Base-by-base conservation (phyloP, 2,329 filamentous ascomycete genomes). In the Fusarium sp. region DNA sequence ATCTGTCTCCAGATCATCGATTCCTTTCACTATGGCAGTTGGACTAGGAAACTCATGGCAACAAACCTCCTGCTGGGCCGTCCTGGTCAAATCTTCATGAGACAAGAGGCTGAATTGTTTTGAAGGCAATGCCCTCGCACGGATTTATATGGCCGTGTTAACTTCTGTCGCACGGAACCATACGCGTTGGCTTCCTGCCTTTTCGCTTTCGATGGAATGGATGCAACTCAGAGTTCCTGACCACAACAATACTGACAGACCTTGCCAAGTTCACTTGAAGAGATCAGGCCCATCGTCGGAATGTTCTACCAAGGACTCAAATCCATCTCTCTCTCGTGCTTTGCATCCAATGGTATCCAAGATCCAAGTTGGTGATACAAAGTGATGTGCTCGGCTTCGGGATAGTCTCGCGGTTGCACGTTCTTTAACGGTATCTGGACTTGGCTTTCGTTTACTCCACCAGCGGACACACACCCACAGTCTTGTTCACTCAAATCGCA, bases 351-450 rank as follows among this genome's bases (percentile, higher is more conserved):
- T 68, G 87, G 1, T 87, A 85, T 73, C 78, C 81, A 5, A 72
- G 79, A 18, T 75, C 78, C 3, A 73, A 85, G 22, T 73, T 86
- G 28, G 61, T 85, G 30, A 68, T 87, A 3, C 71, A 87, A 7
- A 86, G 87, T 62, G 85, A 87, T 50, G 72, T 81, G 1, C 80
- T 87, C 8, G 83, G 83, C 47, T 83, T 1, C 75, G 86, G 0
- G 85, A 87, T 81, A 7, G 77, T 83, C 15, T 88, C 86, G 0
- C 82, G 85, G 58, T 73, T 80, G 4, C 73, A 81, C 6, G 78
- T 88, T 16, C 85, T 87, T 62, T 72, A 79, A 9, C 81, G 80
- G 78, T 87, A 2, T 82, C 88, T 42, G 82, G 84, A 1, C 55
- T 77, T 2, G 3, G 85, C 15, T 15, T 22, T 16, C 45, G 86